Evolutionary conservation across 371 early-diverging fungal genomes (phyloP), one percentile per base, ranked within the genome.

Genomic region (Lichtheimia corymbifera): DNA sequence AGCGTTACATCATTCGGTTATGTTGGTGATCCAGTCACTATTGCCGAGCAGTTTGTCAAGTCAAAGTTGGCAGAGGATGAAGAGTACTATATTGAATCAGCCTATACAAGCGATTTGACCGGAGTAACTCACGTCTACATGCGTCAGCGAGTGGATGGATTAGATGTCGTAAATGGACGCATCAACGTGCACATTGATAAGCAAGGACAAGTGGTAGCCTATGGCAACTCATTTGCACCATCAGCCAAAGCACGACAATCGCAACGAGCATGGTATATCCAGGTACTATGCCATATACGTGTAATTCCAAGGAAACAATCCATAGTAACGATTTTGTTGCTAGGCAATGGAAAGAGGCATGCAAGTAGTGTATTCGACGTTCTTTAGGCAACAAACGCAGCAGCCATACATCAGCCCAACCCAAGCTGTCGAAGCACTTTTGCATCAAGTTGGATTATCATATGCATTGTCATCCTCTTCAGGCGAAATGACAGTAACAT

Each of bases 61-160:
- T 27, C 45, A 9, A 56, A 56, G 24, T 24, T 56, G 22, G 28
- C 24, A 9, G 17, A 45, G 15, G 57, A 42, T 13, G 30, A 35
- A 2, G 59, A 59, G 20, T 61, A 43, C 9, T 51, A 44, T 14
- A 78, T 89, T 55, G 76, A 82, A 67, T 80, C 83, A 52, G 67
- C 85, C 24, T 92, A 92, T 67, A 83, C 77, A 43, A 83, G 88
- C 59, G 84, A 86, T 59, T 80, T 85, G 65, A 93, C 83, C 40
- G 91, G 91, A 5, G 84, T 92, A 5, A 91, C 93, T 3, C 94
- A 94, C 59, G 86, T 93, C 22, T 89, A 93, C 63, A 65, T 92
- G n/a, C 80, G 85, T 58, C 95, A 94, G 67, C 68, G 77, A 11
- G 76, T 91, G 49, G 68, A 88, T 62, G 93, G 91, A 5, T 67